phyloP scores from a whole-genome alignment of 768 basidiomycete species.

The Serendipita sp. region DNA sequence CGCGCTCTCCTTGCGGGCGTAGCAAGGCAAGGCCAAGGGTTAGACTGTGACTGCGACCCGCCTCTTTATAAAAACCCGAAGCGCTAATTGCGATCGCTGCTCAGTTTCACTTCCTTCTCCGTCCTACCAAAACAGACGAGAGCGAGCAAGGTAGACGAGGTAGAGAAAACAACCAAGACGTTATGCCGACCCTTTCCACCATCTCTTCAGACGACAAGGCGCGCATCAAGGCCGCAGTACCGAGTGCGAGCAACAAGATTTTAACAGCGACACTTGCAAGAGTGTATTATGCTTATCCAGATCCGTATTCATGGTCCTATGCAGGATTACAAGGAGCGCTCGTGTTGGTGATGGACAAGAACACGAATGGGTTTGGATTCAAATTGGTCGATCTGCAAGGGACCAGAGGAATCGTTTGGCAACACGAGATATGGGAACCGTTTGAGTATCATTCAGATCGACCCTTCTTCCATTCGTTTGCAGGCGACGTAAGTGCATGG shows the following conservation, averaged over 20 bases:
- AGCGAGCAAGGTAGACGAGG: neutral
- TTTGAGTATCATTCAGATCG: slow-evolving; percentile 73
- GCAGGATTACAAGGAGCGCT: slow-evolving; percentile 77
- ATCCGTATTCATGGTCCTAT: slow-evolving; percentile 67
- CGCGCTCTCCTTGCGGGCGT: too few relatives aligned
- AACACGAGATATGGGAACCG: slow-evolving; percentile 75
- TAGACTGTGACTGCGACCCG: neutral
- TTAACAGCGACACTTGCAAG: slow-evolving; percentile 65
- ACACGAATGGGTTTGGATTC: slow-evolving; percentile 42
- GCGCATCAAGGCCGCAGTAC: slow-evolving; percentile 50
- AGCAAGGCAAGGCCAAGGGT: too few relatives aligned
- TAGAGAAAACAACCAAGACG: neutral
- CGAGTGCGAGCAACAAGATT: slow-evolving; percentile 52
- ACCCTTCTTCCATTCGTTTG: slow-evolving; percentile 83
- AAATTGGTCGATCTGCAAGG: slow-evolving; percentile 73
- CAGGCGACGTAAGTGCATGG: slow-evolving; percentile 63
- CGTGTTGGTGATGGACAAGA: slow-evolving; percentile 48
- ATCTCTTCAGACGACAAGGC: slow-evolving; percentile 61
- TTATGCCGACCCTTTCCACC: slow-evolving; percentile 60
- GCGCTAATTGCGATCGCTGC: neutral
- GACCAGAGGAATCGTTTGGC: slow-evolving; percentile 80
- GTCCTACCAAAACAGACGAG: neutral
- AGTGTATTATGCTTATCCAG: slow-evolving; percentile 79
- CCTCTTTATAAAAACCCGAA: neutral
- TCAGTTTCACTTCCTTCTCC: neutral